A percentile compares a stretch with the other conserved stretches of the same genome.
These are phyloP conservation scores for Lablab purpureus DNA, from an alignment of 306 rosid genomes.

Conservation along the genomic window DNA sequence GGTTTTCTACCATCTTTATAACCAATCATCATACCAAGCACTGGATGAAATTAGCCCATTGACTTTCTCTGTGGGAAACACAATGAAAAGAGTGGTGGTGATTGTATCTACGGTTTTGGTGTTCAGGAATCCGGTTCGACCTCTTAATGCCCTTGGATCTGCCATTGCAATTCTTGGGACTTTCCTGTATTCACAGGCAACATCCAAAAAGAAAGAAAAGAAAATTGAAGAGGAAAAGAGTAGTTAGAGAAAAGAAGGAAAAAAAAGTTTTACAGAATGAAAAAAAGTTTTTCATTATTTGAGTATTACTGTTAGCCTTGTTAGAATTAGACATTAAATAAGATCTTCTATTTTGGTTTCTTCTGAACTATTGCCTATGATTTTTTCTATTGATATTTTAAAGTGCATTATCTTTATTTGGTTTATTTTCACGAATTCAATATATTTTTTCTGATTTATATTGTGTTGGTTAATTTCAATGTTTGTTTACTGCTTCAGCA, in stretches of 20 bases:
- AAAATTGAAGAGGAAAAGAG: slow-evolving; percentile 71
- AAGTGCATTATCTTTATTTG: slow-evolving; percentile 1
- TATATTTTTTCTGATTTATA: slow-evolving; percentile 22
- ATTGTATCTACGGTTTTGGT: slow-evolving; percentile 83
- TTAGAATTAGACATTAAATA: slow-evolving; percentile 30
- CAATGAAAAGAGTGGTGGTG: slow-evolving; percentile 97
- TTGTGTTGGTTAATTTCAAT: slow-evolving; percentile 9
- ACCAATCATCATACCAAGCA: slow-evolving; percentile 96
- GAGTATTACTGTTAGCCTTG: slow-evolving; percentile 37
- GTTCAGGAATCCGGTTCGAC: slow-evolving; percentile 88
- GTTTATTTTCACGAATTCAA: slow-evolving; percentile 25
- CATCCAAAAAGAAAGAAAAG: slow-evolving; percentile 63
- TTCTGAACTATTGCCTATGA: slow-evolving; percentile 38
- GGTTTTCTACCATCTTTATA: slow-evolving; percentile 91
- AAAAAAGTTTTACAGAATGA: slow-evolving; percentile 19
- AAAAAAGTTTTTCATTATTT: slow-evolving; percentile 37
- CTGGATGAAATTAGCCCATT: slow-evolving; percentile 89
- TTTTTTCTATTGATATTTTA: slow-evolving; percentile 31
- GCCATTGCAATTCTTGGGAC: slow-evolving; percentile 92
- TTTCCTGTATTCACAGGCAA: slow-evolving; percentile 87
- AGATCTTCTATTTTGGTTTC: slow-evolving; percentile 43
- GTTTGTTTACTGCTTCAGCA: slow-evolving; percentile 23
- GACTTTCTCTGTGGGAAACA: slow-evolving; percentile 93
- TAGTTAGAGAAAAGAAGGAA: slow-evolving; percentile 48
- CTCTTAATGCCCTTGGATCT: slow-evolving; percentile 91